Conservation (phyloP, 2,329 filamentous ascomycete genomes). For the Diaporthe helianthi region DNA sequence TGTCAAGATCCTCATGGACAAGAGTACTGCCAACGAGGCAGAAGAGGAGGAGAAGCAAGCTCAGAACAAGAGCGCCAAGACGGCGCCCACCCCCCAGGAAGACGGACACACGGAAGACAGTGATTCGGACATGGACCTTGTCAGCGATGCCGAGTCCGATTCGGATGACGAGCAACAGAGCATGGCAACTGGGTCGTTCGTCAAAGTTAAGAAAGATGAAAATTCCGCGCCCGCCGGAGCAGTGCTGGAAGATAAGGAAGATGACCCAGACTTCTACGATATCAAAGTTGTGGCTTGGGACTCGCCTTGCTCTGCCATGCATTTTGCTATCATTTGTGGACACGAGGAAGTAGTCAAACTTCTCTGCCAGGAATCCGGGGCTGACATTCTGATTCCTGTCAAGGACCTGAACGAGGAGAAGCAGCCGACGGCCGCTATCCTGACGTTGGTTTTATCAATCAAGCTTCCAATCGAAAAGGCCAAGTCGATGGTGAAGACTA, state of each 20-base stretch:
- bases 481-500: slow-evolving; percentile 66
- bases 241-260: slow-evolving; percentile 62
- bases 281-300: slow-evolving; percentile 85
- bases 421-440: slow-evolving; percentile 64
- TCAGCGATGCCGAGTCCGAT: slow-evolving; percentile 52
- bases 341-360: slow-evolving; percentile 72
- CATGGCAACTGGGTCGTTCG: slow-evolving; percentile 74
- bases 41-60: slow-evolving; percentile 67
- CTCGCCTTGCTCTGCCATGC: slow-evolving; percentile 73
- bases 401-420: slow-evolving; percentile 64
- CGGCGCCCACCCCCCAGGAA: slow-evolving; percentile 36
- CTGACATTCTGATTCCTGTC: slow-evolving; percentile 77
- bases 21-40: slow-evolving; percentile 77
- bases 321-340: slow-evolving; percentile 78
- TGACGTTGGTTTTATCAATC: slow-evolving; percentile 74
- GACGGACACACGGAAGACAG: slow-evolving; percentile 45
- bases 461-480: slow-evolving; percentile 69
- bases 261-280: slow-evolving; percentile 81
- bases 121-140: slow-evolving; percentile 54
- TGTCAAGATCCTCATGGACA: slow-evolving; percentile 74
- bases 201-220: slow-evolving; percentile 65
- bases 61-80: slow-evolving; percentile 48
- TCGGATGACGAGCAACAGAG: slow-evolving; percentile 59
- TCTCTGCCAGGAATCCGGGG: slow-evolving; percentile 75
- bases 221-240: slow-evolving; percentile 45